A percentile compares a stretch with the other conserved stretches of the same genome.
Evolutionary conservation across 371 early-diverging fungal species (phyloP).

Genomic region (Lichtheimia hyalospora): DNA sequence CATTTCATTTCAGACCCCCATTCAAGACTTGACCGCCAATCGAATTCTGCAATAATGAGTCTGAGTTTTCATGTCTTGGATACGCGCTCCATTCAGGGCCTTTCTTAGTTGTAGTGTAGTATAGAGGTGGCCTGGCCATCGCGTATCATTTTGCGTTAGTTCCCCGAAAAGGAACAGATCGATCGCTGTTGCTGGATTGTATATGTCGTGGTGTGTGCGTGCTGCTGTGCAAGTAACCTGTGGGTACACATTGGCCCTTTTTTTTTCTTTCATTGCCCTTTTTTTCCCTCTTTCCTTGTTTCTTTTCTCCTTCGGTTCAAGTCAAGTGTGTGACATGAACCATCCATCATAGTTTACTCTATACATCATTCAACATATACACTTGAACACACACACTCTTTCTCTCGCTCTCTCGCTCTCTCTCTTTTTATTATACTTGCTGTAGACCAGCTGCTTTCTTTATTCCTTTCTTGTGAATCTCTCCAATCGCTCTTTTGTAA

Average conservation of each 20-base stretch:
- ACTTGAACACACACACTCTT: background rate
- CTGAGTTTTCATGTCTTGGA: background rate
- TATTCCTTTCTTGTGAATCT: background rate
- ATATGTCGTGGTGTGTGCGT: background rate
- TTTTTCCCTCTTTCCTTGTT: conserved; percentile 7
- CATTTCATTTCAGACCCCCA: conserved; percentile 1
- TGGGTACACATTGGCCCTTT: background rate
- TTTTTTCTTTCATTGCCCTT: conserved; percentile 1
- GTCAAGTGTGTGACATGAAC: conserved; percentile 9
- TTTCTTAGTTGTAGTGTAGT: no score
- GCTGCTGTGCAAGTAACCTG: background rate
- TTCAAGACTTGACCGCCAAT: background rate
- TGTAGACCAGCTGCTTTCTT: conserved; percentile 13
- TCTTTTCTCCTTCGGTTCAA: conserved; percentile 4
- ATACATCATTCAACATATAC: background rate
- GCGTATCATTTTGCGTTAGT: background rate
- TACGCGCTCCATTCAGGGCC: no score
- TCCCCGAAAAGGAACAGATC: conserved; percentile 12
- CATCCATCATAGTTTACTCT: background rate
- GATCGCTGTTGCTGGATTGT: conserved; percentile 8
- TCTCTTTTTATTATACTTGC: background rate
- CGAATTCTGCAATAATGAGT: conserved; percentile 1
- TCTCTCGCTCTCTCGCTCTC: conserved; percentile 4
- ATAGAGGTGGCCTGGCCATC: no score
- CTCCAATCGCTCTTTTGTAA: conserved; percentile 1